phyloP scores from a whole-genome alignment of 2,329 filamentous ascomycete species.

The Fusarium fujikuroi region DNA sequence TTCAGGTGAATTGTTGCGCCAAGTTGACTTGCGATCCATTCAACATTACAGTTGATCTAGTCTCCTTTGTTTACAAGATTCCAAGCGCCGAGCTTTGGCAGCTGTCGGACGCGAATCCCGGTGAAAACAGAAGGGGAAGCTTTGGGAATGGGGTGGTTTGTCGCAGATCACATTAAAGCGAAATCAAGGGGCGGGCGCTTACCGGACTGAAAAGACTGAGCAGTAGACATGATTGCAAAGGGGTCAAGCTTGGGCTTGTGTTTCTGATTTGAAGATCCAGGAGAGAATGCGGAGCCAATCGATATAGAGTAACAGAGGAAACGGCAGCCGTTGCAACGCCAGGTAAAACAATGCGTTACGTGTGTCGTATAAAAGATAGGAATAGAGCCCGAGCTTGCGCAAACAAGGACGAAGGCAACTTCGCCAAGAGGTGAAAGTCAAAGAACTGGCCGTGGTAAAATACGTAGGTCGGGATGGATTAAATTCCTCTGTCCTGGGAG shows the following conservation, averaged over 20 bases:
- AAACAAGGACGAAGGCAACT: constrained; percentile 11
- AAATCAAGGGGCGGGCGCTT: constrained; percentile 47
- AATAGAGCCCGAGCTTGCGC: constrained; percentile 13
- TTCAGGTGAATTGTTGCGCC: constrained; percentile 40
- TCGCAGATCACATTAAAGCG: constrained; percentile 45
- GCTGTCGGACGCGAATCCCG: constrained; percentile 30
- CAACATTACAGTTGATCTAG: constrained; percentile 32
- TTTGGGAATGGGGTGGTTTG: constrained; percentile 31
- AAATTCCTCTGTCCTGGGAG: constrained; percentile 47
- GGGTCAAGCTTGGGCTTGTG: constrained; percentile 39
- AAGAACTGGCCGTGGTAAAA: constrained; percentile 30
- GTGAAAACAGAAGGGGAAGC: constrained; percentile 33
- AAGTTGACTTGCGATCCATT: constrained; percentile 40
- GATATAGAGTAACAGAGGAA: constrained; percentile 24
- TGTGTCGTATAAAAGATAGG: constrained; percentile 15
- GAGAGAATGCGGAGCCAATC: constrained; percentile 35
- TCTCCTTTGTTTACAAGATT: constrained; percentile 36
- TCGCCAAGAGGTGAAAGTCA: constrained; percentile 26
- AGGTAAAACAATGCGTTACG: constrained; percentile 30
- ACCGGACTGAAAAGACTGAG: constrained; percentile 43
- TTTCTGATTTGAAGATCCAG: constrained; percentile 43
- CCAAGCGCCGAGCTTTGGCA: constrained; percentile 39
- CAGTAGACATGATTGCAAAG: constrained; percentile 45
- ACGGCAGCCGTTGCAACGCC: constrained; percentile 31
- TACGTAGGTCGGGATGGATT: constrained; percentile 44